These are phyloP conservation scores for Sclerotiophoma versabilis DNA, from an alignment of 2,329 filamentous ascomycete genomes.

Conservation along the genomic window DNA sequence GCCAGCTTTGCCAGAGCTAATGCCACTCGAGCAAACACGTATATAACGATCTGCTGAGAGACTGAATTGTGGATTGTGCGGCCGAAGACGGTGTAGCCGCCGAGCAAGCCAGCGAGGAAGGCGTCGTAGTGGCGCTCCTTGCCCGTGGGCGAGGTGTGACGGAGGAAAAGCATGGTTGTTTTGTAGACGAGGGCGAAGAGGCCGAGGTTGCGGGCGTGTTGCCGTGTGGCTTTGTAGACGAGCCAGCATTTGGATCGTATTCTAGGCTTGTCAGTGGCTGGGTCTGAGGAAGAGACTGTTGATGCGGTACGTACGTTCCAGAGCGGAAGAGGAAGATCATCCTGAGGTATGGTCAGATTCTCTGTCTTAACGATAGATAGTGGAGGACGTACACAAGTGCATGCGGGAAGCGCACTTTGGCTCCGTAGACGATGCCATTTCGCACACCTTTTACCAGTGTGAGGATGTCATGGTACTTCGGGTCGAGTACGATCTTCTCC, in stretches of 20 bases:
- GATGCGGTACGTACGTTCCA: constrained; percentile 70
- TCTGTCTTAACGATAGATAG: background rate
- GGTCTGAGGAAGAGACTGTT: background rate
- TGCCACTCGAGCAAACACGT: constrained; percentile 91
- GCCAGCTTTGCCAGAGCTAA: constrained; percentile 84
- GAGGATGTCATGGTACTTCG: constrained; percentile 83
- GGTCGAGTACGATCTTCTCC: constrained; percentile 81
- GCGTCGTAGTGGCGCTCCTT: constrained; percentile 78
- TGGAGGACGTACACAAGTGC: constrained; percentile 74
- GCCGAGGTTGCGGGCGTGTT: constrained; percentile 90
- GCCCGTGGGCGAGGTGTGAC: constrained; percentile 58
- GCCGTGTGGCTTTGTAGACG: constrained; percentile 84
- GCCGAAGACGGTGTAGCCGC: constrained; percentile 94
- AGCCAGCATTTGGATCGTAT: constrained; percentile 79
- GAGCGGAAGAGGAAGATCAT: constrained; percentile 98
- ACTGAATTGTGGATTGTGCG: constrained; percentile 78
- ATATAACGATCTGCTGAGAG: constrained; percentile 97
- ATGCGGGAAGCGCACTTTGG: constrained; percentile 98
- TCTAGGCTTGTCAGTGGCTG: constrained; percentile 41
- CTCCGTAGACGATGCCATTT: constrained; percentile 96
- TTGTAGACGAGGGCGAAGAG: constrained; percentile 95
- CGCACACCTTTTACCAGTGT: constrained; percentile 89
- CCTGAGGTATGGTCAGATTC: constrained; percentile 53
- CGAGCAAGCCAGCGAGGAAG: constrained; percentile 85
- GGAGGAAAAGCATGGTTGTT: constrained; percentile 75